Evolutionary conservation across 1,139 yeast species (phyloP), one percentile per base, ranked within the genome.

Genomic region (Candida sanyaensis): DNA sequence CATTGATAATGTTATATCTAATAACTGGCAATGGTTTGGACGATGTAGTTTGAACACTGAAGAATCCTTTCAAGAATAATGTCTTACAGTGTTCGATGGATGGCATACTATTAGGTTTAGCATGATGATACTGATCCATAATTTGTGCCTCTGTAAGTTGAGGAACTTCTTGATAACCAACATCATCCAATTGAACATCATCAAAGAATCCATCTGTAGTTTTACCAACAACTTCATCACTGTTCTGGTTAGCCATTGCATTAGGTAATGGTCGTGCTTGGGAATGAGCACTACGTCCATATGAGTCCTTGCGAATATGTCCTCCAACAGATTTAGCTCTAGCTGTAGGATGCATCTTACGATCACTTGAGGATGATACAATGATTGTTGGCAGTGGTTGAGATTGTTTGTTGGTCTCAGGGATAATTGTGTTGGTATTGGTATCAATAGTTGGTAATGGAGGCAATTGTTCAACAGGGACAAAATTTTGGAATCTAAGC

Each of bases 31-130:
- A 75, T 23, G 97, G 92, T 59, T 91, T 91, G 5, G 97, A 89
- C 2, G 97, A 90, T 0, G 99, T 93, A 1, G 97, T 88, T 68
- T 91, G 97, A 41, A 92, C 98, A 53, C 95, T 86, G 71, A 93
- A 93, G 61, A 93, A 91, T 1, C 98, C 98, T 65, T 92, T 91
- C 64, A 93, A 79, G 71, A 91, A 91, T 55, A 92, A 80, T 2
- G 96, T 92, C 68, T 88, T 88, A 54, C 97, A 96, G 62, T 84
- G 89, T 62, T 91, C 97, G 63, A 92, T 91, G 0, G 97, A 90
- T 27, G 96, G 96, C 97, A 92, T 91, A 12, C 88, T 72, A 44
- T 88, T 88, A 2, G 86, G 81, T 50, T 83, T 81, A n/a, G 93
- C 92, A 52, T 69, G 72, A 44, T 84, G 80, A 56, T 86, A 88